Evolutionary conservation across 164 flowering plant species (phyloP).

Genomic region (Kingdonia uniflora): DNA sequence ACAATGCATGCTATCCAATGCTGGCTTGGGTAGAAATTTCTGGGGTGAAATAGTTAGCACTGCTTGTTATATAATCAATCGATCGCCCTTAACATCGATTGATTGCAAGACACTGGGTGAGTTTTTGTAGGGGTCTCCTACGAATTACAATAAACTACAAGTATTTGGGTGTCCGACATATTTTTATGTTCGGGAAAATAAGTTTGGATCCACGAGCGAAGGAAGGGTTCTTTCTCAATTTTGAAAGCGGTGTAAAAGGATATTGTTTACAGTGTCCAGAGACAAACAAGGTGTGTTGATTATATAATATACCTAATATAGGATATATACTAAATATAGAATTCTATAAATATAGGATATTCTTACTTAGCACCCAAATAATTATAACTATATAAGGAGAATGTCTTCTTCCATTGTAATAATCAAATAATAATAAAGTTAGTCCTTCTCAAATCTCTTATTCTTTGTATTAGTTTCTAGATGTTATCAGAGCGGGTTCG

Average conservation of each 20-base stretch:
- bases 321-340: no score
- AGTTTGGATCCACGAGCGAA: conserved; percentile 1
- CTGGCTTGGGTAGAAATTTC: neutral
- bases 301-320: no score
- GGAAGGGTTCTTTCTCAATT: neutral
- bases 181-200: conserved; percentile 1
- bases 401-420: no score
- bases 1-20: conserved; percentile 1
- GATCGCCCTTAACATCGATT: neutral
- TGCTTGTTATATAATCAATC: neutral
- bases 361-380: no score
- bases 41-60: neutral
- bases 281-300: no score
- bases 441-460: no score
- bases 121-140: neutral
- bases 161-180: neutral
- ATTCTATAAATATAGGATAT: no score
- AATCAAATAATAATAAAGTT: no score
- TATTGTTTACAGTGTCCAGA: no score
- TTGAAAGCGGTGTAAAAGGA: neutral
- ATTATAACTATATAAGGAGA: no score
- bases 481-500: no score
- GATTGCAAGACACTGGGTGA: neutral
- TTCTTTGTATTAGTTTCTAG: no score
- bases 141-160: neutral